Evolutionary conservation across 768 basidiomycete species (phyloP), one percentile per base, ranked within the genome.

Genomic region (Guyanaporus albipodus): DNA sequence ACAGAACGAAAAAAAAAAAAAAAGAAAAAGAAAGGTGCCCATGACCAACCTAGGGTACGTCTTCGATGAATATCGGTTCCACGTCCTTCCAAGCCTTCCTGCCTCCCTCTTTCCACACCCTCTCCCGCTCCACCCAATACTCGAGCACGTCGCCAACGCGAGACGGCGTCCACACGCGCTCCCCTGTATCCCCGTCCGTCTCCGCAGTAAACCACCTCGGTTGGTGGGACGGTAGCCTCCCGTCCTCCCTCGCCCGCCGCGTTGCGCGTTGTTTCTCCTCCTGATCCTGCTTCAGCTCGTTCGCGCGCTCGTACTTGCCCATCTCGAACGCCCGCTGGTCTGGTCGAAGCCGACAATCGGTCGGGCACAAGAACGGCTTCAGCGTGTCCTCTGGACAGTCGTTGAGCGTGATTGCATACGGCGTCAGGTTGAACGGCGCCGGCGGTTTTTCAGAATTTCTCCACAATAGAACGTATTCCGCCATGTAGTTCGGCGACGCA

Each of bases 251-350:
- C 27, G 78, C 77, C 44, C 74, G 77, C 47, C 94, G 70, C 12
- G 86, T 90, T 36, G 67, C 70, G 9, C 74, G 59, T 69, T 97
- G 93, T 58, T 74, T 78, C 54, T 93, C 91, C 62, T 97, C 94
- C 62, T 91, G 89, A 57, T 70, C 70, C 32, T 74, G 70, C 72
- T 91, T 97, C 60, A 88, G 72, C 47, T 74, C 79, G 63, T 89
- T 96, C 48, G 87, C 91, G 38, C 79, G 74, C 57, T 88, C 91
- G 57, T 91, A 94, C 60, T 78, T 74, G 34, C 91, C 94, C 54
- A 83, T 61, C 73, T 98, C 94, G 64, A 98, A 97, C 21, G 94
- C 92, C 22, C 94, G 77, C 63, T 96, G 93, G 62, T 98, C 94
- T 0, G 92, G 92, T 0, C 94, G 80, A 22, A 96, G 67, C 4